These are phyloP conservation scores for Fomes fomentarius DNA, from an alignment of 1,284 basidiomycete species.

Conservation along the genomic window DNA sequence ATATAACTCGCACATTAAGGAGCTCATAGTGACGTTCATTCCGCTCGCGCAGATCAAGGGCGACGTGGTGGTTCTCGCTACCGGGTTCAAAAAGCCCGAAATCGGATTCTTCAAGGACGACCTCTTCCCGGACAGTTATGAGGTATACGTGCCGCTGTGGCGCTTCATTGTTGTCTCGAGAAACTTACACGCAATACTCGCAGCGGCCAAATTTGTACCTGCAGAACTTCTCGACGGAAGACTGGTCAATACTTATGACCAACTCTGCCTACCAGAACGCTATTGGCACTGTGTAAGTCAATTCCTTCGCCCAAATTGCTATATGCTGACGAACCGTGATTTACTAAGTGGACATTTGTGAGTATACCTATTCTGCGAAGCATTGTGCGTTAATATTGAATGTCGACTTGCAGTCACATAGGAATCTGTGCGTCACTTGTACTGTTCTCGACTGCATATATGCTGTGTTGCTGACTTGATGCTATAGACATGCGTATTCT, in stretches of 20 bases:
- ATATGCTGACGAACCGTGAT: too few relatives aligned
- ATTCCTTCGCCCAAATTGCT: neutral
- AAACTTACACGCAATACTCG: neutral
- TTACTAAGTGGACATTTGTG: constrained; percentile 44
- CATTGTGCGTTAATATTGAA: neutral
- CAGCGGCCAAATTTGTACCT: constrained; percentile 61
- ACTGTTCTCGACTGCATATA: constrained; percentile 14
- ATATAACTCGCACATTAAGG: neutral
- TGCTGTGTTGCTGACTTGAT: neutral
- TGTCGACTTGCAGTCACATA: constrained; percentile 57
- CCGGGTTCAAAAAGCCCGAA: constrained; percentile 61
- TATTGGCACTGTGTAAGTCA: constrained; percentile 39
- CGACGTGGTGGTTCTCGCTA: constrained; percentile 64
- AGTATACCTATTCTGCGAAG: constrained; percentile 18
- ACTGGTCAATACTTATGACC: constrained; percentile 60
- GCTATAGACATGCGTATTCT: constrained; percentile 56
- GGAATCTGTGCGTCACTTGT: constrained; percentile 49
- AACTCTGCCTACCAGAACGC: constrained; percentile 61
- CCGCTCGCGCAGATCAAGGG: constrained; percentile 42
- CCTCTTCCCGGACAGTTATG: constrained; percentile 63
- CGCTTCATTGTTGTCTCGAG: neutral
- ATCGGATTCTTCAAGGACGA: constrained; percentile 58
- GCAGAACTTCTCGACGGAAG: constrained; percentile 64
- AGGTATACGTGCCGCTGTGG: constrained; percentile 35
- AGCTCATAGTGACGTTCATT: neutral